Evolutionary conservation across 1,284 basidiomycete genomes (phyloP), one percentile per base, ranked within the genome.

Genomic region (Naganishia albida): DNA sequence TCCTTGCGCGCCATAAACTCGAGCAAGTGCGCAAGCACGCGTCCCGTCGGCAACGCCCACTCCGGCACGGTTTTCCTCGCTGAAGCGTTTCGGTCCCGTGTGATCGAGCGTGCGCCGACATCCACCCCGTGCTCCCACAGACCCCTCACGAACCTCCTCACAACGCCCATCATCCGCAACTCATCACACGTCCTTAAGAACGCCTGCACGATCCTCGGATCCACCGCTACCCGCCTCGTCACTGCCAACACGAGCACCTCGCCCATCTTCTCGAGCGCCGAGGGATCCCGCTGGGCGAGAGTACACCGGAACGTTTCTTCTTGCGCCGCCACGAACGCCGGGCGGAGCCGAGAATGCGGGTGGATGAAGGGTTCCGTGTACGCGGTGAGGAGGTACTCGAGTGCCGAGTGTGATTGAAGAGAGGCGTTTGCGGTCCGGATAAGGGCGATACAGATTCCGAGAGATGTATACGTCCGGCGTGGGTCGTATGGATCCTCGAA

Each of bases 11-110:
- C 34, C 57, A 60, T 50, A 20, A 50, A 60, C 25, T 50, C 46
- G n/a, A 60, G 46, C 20, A 60, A 23, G 28, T 60, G 57, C 15
- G n/a, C 57, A 26, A 60, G 57, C 23, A 46, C 28, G 49, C 57
- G 57, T 40, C 46, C 57, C 13, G 57, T 50, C 28, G 57, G 57
- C 2, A 60, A 46, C n/a, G 38, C 34, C 20, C 15, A 40, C n/a
- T 20, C 12, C 13, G 18, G 16, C 2, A 42, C 6, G 10, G 25
- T 34, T 23, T 20, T 20, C 23, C 7, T 48, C 46, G 30, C 34
- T 34, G 20, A n/a, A 43, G 40, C 1, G 1, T 13, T 12, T 18
- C 20, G 46, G 3, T 49, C 12, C 15, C 3, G 10, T 8, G 7
- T 39, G 26, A 10, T 46, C 56, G 25, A 18, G 20, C 38, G 38